Evolutionary conservation across 2,329 filamentous ascomycete genomes (phyloP).

Genomic region (Aspergillus oerlinghausenensis): DNA sequence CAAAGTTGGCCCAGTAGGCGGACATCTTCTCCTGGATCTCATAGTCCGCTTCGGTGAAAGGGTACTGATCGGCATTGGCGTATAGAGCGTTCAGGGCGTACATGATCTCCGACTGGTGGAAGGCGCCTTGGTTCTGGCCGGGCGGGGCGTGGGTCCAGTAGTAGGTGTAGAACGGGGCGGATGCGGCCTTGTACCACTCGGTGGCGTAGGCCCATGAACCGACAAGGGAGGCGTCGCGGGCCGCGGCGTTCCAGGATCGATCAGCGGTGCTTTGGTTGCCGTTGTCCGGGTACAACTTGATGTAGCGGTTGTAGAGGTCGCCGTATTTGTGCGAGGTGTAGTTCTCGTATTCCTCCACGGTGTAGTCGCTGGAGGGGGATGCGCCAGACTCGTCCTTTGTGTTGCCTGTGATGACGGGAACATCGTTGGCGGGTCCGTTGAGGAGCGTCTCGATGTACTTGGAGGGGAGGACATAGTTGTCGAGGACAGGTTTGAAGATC

Average conservation of each 20-base stretch:
- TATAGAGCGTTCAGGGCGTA: conserved; percentile 37
- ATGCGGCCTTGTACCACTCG: conserved; percentile 23
- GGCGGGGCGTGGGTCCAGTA: conserved; percentile 36
- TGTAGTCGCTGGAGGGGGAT: conserved; percentile 17
- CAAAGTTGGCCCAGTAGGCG: conserved; percentile 34
- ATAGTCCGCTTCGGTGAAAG: conserved; percentile 8
- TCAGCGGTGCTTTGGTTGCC: conserved; percentile 16
- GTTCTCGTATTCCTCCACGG: conserved; percentile 22
- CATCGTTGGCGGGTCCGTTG: conserved; percentile 29
- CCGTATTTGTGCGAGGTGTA: conserved; percentile 31
- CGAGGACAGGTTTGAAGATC: conserved; percentile 27
- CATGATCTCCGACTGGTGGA: conserved; percentile 37
- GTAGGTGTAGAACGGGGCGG: conserved; percentile 31
- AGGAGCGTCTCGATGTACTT: conserved; percentile 22
- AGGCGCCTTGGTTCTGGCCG: conserved; percentile 32
- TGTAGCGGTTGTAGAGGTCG: conserved; percentile 20
- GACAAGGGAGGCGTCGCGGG: conserved; percentile 20
- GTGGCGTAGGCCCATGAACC: conserved; percentile 27
- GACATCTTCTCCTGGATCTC: conserved; percentile 22
- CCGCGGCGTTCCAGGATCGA: conserved; percentile 22
- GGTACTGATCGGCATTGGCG: conserved; percentile 17
- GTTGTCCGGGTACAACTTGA: conserved; percentile 24
- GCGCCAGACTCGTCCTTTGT: conserved; percentile 32
- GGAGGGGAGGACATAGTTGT: conserved; percentile 22
- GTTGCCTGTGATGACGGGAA: conserved; percentile 35